Evolutionary conservation across 2,329 filamentous ascomycete species (phyloP).

Genomic region (Cercospora berteroae): DNA sequence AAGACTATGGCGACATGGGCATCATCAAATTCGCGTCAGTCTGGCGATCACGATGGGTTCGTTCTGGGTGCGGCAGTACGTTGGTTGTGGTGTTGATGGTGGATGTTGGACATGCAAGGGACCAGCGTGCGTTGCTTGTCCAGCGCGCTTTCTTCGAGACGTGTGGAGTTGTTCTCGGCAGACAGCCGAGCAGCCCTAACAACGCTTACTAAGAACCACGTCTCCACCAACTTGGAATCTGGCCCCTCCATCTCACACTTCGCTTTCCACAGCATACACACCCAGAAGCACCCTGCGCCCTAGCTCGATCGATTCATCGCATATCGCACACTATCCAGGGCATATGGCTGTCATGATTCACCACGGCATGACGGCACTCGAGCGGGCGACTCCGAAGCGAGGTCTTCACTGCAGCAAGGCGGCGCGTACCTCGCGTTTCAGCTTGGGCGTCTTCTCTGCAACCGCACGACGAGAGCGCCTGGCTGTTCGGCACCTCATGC

Average conservation of each 20-base stretch:
- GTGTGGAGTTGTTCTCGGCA: conserved; percentile 7
- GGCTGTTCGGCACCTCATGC: not conserved
- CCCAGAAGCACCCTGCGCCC: not conserved
- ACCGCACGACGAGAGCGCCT: conserved; percentile 6
- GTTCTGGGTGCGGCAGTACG: not conserved
- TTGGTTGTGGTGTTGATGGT: not conserved
- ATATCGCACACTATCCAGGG: not conserved
- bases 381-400: not conserved
- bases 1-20: conserved; percentile 22
- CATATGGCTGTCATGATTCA: not conserved
- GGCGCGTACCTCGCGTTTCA: conserved; percentile 15
- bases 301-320: not conserved
- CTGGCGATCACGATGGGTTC: conserved; percentile 7
- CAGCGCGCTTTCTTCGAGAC: conserved; percentile 6
- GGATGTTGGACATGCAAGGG: conserved; percentile 12
- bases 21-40: conserved; percentile 28
- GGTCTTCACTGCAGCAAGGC: not conserved
- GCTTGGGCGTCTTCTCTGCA: conserved; percentile 5
- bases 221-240: not conserved
- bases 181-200: not conserved
- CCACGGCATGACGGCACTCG: not conserved
- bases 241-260: not conserved
- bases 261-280: not conserved
- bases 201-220: not conserved
- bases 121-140: not conserved